These are phyloP conservation scores for Westerdykella ornata DNA, from an alignment of 2,329 filamentous ascomycete species.

Conservation along the genomic window DNA sequence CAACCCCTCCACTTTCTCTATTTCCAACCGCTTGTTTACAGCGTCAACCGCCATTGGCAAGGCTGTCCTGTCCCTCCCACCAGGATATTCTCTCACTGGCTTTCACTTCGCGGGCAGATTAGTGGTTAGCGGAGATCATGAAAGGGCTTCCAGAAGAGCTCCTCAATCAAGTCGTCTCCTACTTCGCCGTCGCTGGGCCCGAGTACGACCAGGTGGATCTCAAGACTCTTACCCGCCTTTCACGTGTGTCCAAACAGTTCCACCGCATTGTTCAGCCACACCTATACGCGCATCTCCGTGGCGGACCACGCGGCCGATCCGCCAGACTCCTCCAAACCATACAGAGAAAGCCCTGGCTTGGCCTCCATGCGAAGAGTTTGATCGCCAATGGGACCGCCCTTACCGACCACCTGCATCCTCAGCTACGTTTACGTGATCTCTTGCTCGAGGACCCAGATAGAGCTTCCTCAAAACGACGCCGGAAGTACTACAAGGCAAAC, in stretches of 20 bases:
- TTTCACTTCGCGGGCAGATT: neutral
- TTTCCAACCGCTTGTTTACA: no score
- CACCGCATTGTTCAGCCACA: neutral
- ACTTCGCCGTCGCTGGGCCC: no score
- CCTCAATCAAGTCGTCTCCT: no score
- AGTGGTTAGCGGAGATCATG: no score
- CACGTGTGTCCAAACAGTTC: neutral
- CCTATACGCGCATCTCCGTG: neutral
- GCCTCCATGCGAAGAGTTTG: neutral
- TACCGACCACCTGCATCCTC: neutral
- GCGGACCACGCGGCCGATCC: neutral
- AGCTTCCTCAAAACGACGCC: neutral
- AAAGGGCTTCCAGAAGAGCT: no score
- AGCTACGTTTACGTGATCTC: no score
- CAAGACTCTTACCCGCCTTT: no score
- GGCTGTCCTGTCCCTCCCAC: neutral
- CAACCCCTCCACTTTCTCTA: no score
- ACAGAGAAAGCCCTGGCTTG: neutral
- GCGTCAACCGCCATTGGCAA: no score
- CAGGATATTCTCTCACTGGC: neutral
- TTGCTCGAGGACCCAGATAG: neutral
- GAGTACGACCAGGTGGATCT: no score
- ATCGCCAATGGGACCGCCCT: neutral
- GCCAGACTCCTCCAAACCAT: neutral
- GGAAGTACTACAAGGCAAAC: neutral